Evolutionary conservation across 805 yeast genomes (phyloP), one percentile per base, ranked within the genome.

Genomic region (Groenewaldozyma salmanticensis): DNA sequence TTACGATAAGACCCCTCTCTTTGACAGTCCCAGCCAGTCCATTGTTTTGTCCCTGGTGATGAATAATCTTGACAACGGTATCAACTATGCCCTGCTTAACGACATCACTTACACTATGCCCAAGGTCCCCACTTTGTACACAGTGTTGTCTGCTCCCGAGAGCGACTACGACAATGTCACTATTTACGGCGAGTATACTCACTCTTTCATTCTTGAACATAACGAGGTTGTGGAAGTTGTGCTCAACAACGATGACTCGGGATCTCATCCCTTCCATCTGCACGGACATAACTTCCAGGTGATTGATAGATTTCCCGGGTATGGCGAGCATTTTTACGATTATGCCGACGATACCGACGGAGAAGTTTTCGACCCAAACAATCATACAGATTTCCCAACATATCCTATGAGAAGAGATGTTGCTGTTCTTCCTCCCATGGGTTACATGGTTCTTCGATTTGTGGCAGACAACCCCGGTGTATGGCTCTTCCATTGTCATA

Each of bases 401-500:
- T 66, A 70, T 53, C 97, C 97, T 47, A 72, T 83, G 77, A 66
- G 75, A 45, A 79, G 98, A 68, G 98, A 90, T 60, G 75, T 81
- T 7, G 65, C 81, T 7, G 80, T 77, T 53, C 84, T 83, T 36
- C 73, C 77, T 58, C 86, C 94, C 21, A 83, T 82, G 58, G 87
- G 96, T 1, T 79, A 84, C 66, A 72, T 87, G 55, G 87, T 85
- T 24, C 57, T 90, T 48, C 75, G 97, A 60, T 90, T 87, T 71
- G 75, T 74, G 57, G 95, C 97, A 40, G 79, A 82, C 60, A 90
- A 92, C 62, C 98, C 97, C 27, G 98, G 98, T 68, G 88, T 88
- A 33, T 90, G 97, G 98, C 75, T 79, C 63, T 92, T 92, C 94
- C 98, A 90, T 67, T 90, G 98, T 66, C 98, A 90, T 62, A 82